These are phyloP conservation scores for Arabidopsis suecica DNA, from an alignment of 345 rosid species.

Conservation along the genomic window DNA sequence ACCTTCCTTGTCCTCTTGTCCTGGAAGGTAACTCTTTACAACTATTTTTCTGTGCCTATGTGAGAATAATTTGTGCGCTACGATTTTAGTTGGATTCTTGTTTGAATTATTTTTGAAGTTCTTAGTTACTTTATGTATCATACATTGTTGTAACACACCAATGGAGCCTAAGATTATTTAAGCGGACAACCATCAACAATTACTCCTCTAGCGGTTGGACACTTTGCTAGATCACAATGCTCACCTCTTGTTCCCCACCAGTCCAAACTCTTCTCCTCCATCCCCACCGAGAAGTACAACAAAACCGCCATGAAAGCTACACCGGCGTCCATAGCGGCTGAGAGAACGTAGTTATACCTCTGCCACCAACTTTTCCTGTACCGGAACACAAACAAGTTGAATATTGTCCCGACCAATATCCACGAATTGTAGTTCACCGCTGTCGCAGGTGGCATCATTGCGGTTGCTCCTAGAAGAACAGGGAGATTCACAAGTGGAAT, in stretches of 20 bases:
- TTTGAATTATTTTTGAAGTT: not conserved
- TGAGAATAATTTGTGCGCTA: not conserved
- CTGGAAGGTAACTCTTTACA: too few species aligned
- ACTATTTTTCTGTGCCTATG: not conserved
- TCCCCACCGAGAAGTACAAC: slow-evolving; percentile 67
- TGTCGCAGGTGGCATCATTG: slow-evolving; percentile 80
- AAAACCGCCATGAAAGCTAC: slow-evolving; percentile 87
- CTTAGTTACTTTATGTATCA: not conserved
- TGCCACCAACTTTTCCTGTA: slow-evolving; percentile 88
- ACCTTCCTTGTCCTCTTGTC: too few species aligned
- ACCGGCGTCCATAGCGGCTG: slow-evolving; percentile 87
- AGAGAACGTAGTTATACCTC: slow-evolving; percentile 82
- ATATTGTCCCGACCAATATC: slow-evolving; percentile 77
- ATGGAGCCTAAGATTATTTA: slow-evolving; percentile 34
- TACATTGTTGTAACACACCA: slow-evolving; percentile 5
- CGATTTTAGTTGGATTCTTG: not conserved
- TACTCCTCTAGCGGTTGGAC: slow-evolving; percentile 83
- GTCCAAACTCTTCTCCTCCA: slow-evolving; percentile 55
- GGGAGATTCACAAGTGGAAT: slow-evolving; percentile 88
- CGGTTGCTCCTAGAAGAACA: slow-evolving; percentile 84
- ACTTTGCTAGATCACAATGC: slow-evolving; percentile 74
- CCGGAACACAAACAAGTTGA: slow-evolving; percentile 80
- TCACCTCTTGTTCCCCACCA: slow-evolving; percentile 92
- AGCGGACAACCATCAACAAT: slow-evolving; percentile 66
- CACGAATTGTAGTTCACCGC: slow-evolving; percentile 78